Conservation (phyloP, 2,329 filamentous ascomycete genomes). For the Talaromyces verruculosus region DNA sequence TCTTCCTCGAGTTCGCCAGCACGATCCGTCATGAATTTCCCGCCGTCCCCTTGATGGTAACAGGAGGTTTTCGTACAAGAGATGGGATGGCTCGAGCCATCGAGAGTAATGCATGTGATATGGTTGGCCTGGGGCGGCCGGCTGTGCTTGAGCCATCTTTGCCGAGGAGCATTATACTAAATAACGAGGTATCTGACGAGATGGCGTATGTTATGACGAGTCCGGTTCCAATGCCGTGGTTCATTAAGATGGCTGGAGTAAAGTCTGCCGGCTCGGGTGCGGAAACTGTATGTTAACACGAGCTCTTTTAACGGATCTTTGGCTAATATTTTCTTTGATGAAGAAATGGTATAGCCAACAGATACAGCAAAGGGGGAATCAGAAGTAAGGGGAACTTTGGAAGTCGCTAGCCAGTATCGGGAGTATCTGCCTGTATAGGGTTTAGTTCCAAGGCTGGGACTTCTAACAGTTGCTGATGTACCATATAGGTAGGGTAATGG, state of each 20-base stretch:
- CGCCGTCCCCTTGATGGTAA: neutral
- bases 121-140: slow-evolving; percentile 9
- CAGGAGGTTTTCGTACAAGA: slow-evolving; percentile 7
- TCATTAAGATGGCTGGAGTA: slow-evolving; percentile 2
- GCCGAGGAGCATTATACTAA: slow-evolving; percentile 4
- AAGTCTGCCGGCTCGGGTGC: neutral
- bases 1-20: slow-evolving; percentile 14
- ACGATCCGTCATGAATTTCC: neutral
- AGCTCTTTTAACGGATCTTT: neutral
- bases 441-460: no score
- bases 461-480: no score
- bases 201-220: neutral
- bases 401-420: neutral
- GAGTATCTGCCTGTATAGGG: no score
- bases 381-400: no score
- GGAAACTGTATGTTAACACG: neutral
- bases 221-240: neutral
- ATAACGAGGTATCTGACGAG: neutral
- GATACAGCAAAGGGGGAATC: neutral
- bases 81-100: slow-evolving; percentile 3
- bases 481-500: no score
- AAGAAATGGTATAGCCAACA: slow-evolving; percentile 4
- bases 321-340: neutral
- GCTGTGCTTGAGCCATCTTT: slow-evolving; percentile 15
- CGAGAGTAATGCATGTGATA: slow-evolving; percentile 3